Conservation (phyloP, 2,329 filamentous ascomycete species). For the Coleophoma eucalyptorum region DNA sequence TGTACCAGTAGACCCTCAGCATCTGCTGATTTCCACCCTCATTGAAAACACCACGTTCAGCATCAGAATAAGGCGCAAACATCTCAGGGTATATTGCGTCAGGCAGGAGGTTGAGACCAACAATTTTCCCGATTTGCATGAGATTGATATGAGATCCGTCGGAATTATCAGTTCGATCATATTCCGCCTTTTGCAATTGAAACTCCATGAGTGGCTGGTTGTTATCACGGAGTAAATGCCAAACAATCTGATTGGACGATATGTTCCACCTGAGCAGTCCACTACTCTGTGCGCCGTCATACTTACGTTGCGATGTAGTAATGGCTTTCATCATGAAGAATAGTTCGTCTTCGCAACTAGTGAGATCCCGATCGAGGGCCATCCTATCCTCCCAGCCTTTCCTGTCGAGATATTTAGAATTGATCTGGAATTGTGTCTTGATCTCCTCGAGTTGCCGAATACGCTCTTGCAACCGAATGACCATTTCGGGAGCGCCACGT, state of each 20-base stretch:
- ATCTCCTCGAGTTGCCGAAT: slow-evolving; percentile 95
- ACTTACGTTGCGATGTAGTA: slow-evolving; percentile 88
- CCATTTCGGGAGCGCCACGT: slow-evolving; percentile 88
- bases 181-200: slow-evolving; percentile 85
- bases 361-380: slow-evolving; percentile 82
- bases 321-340: slow-evolving; percentile 99
- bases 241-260: slow-evolving; percentile 91
- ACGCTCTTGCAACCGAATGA: slow-evolving; percentile 83
- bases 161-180: slow-evolving; percentile 93
- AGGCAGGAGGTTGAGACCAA: slow-evolving; percentile 84
- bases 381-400: slow-evolving; percentile 90
- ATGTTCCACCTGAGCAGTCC: slow-evolving; percentile 90
- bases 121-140: slow-evolving; percentile 81
- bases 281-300: slow-evolving; percentile 70
- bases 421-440: slow-evolving; percentile 92
- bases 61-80: slow-evolving; percentile 82
- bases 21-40: slow-evolving; percentile 70
- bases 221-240: slow-evolving; percentile 88
- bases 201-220: slow-evolving; percentile 89
- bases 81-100: slow-evolving; percentile 95
- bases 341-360: slow-evolving; percentile 88
- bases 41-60: slow-evolving; percentile 47
- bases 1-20: slow-evolving; percentile 94
- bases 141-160: slow-evolving; percentile 95
- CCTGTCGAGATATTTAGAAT: slow-evolving; percentile 80